Evolutionary conservation across 257 asterid species (phyloP).

Genomic region (Solanum ahanhuiri): DNA sequence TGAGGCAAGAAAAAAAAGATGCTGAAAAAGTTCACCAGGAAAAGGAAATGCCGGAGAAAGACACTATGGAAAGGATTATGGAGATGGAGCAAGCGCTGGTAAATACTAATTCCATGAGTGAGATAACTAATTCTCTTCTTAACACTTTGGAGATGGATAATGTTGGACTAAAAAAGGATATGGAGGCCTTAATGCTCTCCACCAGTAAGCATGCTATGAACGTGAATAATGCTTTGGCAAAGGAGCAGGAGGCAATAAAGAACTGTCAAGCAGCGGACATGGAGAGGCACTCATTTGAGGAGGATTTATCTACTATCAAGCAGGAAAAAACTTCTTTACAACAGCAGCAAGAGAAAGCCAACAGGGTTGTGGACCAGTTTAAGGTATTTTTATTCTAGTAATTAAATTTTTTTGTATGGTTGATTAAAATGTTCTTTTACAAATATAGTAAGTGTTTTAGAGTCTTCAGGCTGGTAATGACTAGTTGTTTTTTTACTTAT

Average conservation of each 20-base stretch:
- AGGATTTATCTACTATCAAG: conserved; percentile 24
- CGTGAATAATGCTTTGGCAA: conserved; percentile 27
- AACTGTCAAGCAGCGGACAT: conserved; percentile 28
- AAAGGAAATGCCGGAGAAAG: conserved; percentile 45
- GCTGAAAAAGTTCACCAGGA: conserved; percentile 42
- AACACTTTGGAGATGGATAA: conserved; percentile 38
- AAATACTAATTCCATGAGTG: conserved; percentile 33
- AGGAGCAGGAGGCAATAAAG: conserved; percentile 47
- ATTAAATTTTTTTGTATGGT: background rate
- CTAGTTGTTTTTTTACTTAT: background rate
- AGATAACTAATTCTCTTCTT: conserved; percentile 22
- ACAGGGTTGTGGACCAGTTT: conserved; percentile 31
- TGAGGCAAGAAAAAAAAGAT: conserved; percentile 69
- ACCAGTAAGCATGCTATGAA: background rate
- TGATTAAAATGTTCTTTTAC: background rate
- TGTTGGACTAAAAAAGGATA: conserved; percentile 17
- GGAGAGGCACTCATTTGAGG: conserved; percentile 27
- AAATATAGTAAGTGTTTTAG: background rate
- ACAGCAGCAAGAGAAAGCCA: conserved; percentile 24
- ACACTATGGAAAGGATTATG: conserved; percentile 37
- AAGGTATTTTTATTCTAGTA: conserved; percentile 34
- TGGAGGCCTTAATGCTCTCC: conserved; percentile 26
- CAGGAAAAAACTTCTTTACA: background rate
- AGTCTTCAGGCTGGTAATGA: background rate
- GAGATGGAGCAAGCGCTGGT: conserved; percentile 58